These are phyloP conservation scores for Arabis hirsuta DNA, from an alignment of 345 rosid genomes.

Conservation along the genomic window DNA sequence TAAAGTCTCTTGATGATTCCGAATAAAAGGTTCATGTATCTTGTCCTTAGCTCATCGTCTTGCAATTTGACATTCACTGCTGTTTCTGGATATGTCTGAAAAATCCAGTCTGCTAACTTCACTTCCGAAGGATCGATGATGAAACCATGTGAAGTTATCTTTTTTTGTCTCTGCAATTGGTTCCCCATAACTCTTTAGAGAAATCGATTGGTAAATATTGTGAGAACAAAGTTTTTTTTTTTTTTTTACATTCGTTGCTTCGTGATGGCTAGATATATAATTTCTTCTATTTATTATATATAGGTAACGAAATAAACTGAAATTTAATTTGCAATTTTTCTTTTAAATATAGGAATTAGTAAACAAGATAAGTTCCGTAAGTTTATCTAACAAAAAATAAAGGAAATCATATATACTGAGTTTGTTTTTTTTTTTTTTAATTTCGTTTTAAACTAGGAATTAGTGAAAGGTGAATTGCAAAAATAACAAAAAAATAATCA, in stretches of 20 bases:
- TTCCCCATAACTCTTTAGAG: background rate
- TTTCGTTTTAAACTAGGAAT: no score
- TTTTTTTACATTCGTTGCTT: background rate
- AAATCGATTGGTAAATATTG: background rate
- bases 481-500: no score
- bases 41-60: background rate
- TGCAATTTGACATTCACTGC: background rate
- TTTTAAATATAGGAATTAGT: no score
- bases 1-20: slow-evolving; percentile 1
- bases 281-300: slow-evolving; percentile 1
- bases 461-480: no score
- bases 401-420: no score
- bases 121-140: background rate
- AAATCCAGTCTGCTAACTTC: slow-evolving; percentile 20
- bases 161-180: background rate
- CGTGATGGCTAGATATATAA: background rate
- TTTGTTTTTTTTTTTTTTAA: no score
- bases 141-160: slow-evolving; percentile 1
- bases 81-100: slow-evolving; percentile 22
- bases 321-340: background rate
- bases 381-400: no score
- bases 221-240: background rate
- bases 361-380: no score
- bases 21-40: slow-evolving; percentile 14
- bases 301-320: background rate